These are phyloP conservation scores for Pythium monospermum DNA, from an alignment of 352 stramenopile genomes.

Conservation along the genomic window DNA sequence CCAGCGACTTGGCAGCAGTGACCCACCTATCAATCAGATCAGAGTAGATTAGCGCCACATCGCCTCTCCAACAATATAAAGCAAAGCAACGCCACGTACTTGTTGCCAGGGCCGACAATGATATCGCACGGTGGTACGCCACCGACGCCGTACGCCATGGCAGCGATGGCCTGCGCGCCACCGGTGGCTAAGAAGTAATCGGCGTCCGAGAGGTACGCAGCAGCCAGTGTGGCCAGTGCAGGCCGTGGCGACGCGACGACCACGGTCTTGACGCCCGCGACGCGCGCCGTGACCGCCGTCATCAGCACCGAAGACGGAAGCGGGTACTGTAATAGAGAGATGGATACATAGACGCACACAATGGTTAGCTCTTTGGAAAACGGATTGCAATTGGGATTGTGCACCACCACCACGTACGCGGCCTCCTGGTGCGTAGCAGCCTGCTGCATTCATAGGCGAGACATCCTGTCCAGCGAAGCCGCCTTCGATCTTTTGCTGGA, in stretches of 20 bases:
- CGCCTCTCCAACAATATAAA: too few species aligned
- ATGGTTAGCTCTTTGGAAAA: too few species aligned
- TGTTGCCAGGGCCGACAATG: conserved; percentile 98
- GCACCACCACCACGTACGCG: conserved; percentile 64
- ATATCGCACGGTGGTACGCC: conserved; percentile 93
- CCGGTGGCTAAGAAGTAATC: conserved; percentile 85
- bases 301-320: conserved; percentile 98
- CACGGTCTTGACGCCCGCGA: conserved; percentile 92
- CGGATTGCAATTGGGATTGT: too few species aligned
- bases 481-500: conserved; percentile 93
- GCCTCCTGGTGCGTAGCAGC: conserved; percentile 97
- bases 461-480: conserved; percentile 94
- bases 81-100: conserved; percentile 38
- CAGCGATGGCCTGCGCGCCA: conserved; percentile 89
- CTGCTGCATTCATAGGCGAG: conserved; percentile 72
- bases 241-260: conserved; percentile 94
- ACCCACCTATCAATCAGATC: conserved; percentile 95
- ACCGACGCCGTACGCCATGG: conserved; percentile 95
- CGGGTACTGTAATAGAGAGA: conserved; percentile 90
- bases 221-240: conserved; percentile 90
- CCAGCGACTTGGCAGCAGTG: conserved; percentile 97
- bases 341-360: neutral
- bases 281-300: conserved; percentile 94
- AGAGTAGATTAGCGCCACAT: too few species aligned
- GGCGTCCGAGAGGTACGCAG: conserved; percentile 90